These are phyloP conservation scores for Volvox reticuliferus DNA, from an alignment of 139 green algal genomes.

Conservation along the genomic window DNA sequence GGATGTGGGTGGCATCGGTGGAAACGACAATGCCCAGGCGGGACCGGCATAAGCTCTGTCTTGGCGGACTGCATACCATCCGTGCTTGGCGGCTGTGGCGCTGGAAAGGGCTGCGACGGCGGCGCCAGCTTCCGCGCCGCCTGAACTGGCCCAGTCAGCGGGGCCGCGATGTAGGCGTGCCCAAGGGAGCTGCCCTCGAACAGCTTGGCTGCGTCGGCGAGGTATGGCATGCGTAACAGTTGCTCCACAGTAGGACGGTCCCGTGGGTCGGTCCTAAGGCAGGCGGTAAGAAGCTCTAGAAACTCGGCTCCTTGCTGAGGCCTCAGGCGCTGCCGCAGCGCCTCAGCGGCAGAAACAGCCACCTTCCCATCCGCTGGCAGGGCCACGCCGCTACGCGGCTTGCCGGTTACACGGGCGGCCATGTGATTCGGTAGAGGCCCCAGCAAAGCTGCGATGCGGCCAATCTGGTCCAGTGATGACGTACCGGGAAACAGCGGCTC, in stretches of 20 bases:
- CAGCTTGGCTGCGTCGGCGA: background rate
- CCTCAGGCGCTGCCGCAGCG: background rate
- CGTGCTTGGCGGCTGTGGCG: background rate
- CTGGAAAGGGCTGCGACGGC: background rate
- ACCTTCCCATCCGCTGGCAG: background rate
- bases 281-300: constrained; percentile 3
- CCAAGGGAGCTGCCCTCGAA: constrained; percentile 11
- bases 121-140: background rate
- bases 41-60: too few relatives aligned
- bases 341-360: background rate
- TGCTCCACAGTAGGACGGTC: background rate
- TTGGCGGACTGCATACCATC: background rate
- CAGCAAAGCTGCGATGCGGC: constrained; percentile 66
- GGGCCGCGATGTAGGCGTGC: background rate
- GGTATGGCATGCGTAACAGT: constrained; percentile 19
- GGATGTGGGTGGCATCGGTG: background rate
- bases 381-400: background rate
- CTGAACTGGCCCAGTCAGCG: background rate
- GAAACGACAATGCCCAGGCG: too few relatives aligned
- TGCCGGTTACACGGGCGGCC: background rate
- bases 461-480: constrained; percentile 82
- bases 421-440: constrained; percentile 62
- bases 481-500: constrained; percentile 75
- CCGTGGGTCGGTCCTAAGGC: constrained; percentile 27
- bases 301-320: background rate